A percentile compares a stretch with the other conserved stretches of the same genome.
Evolutionary conservation across 768 basidiomycete species (phyloP).

Genomic region (Suillus occidentalis): DNA sequence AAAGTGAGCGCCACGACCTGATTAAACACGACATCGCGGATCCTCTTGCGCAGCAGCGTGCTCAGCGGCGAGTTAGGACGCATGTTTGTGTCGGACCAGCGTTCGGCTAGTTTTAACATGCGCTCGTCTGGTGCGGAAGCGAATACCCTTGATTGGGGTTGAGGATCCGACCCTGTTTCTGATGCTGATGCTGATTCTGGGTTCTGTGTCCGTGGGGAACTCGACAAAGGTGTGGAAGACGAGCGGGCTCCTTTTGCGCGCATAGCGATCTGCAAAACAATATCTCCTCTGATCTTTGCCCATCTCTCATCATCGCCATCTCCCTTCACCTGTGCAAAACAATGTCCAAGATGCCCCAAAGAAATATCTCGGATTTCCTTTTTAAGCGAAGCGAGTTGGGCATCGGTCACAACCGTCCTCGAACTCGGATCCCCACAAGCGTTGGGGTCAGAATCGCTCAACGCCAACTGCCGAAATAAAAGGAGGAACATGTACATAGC

Average conservation of each 20-base stretch:
- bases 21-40: constrained; percentile 64
- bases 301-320: constrained; percentile 40
- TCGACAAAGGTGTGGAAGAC: neutral
- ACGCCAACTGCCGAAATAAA: constrained; percentile 74
- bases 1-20: constrained; percentile 55
- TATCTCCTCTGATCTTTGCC: constrained; percentile 56
- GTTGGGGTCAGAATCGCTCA: constrained; percentile 13
- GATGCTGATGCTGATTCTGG: neutral
- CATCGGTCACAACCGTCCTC: constrained; percentile 26
- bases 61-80: constrained; percentile 58
- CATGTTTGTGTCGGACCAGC: constrained; percentile 73
- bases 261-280: constrained; percentile 75
- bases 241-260: constrained; percentile 54
- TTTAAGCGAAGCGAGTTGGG: constrained; percentile 61
- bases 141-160: constrained; percentile 23
- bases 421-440: neutral
- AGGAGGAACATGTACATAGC: constrained; percentile 80
- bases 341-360: constrained; percentile 59
- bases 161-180: constrained; percentile 15
- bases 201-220: neutral
- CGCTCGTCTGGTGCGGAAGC: constrained; percentile 48
- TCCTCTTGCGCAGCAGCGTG: constrained; percentile 57
- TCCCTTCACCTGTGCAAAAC: constrained; percentile 18
- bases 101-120: constrained; percentile 59
- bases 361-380: constrained; percentile 71